Evolutionary conservation across 768 basidiomycete genomes (phyloP).

Genomic region (Leccinum longicurvipes): DNA sequence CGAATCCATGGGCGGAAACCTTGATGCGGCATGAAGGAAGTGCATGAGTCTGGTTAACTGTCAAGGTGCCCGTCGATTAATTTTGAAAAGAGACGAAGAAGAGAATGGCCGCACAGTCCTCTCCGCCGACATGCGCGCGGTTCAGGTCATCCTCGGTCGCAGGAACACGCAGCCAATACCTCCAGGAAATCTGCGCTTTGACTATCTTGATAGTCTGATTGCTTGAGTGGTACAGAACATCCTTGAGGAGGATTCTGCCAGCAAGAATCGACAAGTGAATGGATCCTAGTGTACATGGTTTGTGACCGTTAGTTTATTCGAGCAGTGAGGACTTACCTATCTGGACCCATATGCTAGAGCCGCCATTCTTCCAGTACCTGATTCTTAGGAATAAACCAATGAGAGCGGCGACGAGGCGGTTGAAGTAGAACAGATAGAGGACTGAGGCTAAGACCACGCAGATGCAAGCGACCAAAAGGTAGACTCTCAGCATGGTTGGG

Average conservation of each 20-base stretch:
- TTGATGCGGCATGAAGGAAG: constrained; percentile 76
- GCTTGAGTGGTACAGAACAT: constrained; percentile 85
- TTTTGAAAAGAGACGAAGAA: not conserved
- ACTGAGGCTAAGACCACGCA: constrained; percentile 53
- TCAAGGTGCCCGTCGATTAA: constrained; percentile 6
- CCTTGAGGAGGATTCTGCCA: constrained; percentile 85
- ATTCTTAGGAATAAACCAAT: constrained; percentile 66
- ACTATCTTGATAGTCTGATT: constrained; percentile 86
- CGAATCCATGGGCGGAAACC: constrained; percentile 76
- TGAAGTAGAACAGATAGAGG: constrained; percentile 89
- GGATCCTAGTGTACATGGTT: constrained; percentile 53
- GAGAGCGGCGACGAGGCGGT: constrained; percentile 71
- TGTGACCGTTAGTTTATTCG: not conserved
- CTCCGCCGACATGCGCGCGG: constrained; percentile 42
- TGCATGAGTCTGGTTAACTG: constrained; percentile 35
- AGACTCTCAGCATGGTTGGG: constrained; percentile 50
- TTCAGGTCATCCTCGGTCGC: constrained; percentile 70
- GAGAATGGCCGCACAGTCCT: constrained; percentile 46
- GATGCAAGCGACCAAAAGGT: constrained; percentile 63
- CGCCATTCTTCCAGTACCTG: constrained; percentile 73
- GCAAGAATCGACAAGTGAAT: constrained; percentile 86
- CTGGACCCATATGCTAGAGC: constrained; percentile 79
- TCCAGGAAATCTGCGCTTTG: constrained; percentile 86
- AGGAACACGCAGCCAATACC: constrained; percentile 88
- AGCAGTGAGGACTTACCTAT: constrained; percentile 52